Evolutionary conservation across 2,329 filamentous ascomycete species (phyloP), one percentile per base, ranked within the genome.

Genomic region (Alternaria sp.): DNA sequence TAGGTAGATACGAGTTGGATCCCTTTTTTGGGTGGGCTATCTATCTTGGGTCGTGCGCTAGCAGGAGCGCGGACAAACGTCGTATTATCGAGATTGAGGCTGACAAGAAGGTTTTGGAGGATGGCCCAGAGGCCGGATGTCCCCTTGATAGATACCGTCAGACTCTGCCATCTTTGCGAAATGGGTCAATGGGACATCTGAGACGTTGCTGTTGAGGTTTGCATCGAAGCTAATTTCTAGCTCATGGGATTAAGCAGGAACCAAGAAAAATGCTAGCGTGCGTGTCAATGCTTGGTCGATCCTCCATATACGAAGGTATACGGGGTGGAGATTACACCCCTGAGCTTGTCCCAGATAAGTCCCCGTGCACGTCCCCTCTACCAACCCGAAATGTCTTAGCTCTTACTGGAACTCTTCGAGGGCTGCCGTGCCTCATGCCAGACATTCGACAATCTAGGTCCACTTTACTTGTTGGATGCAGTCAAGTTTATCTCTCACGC

Each of bases 341-440:
- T 64, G 56, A 66, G 65, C 65, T 66, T 66, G 57, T 68, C 64
- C 50, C 9, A 63, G 55, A 65, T 68, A 66, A 66, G 64, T 59
- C 46, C 60, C 59, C 18, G 57, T 61, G 65, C 65, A 68, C 65
- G 65, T 61, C 53, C 60, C 59, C 58, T 57, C 43, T 16, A 28
- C 27, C 20, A 41, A 55, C 54, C 56, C 54, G 58, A 62, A 38
- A 61, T 53, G 50, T 48, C 58, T 64, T 64, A 59, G 57, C 57
- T 55, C 56, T 55, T 49, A 32, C 27, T 20, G 56, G 18, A 16
- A 54, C 50, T 59, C 50, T 32, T 52, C 56, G 34, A 48, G 30
- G 10, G 60, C 50, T 59, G 60, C 60, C 36, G 44, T 62, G 59
- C 59, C 55, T 52, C 44, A 55, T 54, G 43, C 59, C 41, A 55